phyloP scores from a whole-genome alignment of 2,329 filamentous ascomycete genomes.

The Aspergillus fijiensis region DNA sequence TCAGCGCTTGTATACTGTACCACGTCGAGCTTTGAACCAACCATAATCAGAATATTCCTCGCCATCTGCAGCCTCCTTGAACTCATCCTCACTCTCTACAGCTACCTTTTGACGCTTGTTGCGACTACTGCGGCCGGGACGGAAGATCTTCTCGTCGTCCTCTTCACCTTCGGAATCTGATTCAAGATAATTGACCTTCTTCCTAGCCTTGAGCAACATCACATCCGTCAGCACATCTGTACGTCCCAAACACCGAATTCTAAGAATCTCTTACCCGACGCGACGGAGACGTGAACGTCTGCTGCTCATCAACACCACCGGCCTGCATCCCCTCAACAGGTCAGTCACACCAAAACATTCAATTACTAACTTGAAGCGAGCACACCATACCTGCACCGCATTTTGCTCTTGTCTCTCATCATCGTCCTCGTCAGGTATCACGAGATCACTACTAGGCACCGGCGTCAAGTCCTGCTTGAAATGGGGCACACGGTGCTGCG shows the following conservation, averaged over 20 bases:
- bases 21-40: constrained; percentile 29
- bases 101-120: constrained; percentile 63
- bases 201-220: constrained; percentile 51
- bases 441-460: constrained; percentile 75
- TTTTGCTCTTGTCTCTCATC: constrained; percentile 48
- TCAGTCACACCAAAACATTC: constrained; percentile 24
- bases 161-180: constrained; percentile 70
- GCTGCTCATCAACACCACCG: neutral
- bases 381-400: constrained; percentile 35
- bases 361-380: constrained; percentile 37
- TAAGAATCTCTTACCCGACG: constrained; percentile 63
- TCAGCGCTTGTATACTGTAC: neutral
- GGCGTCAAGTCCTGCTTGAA: constrained; percentile 62
- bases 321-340: neutral
- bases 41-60: constrained; percentile 50
- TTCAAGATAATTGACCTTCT: constrained; percentile 73
- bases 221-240: neutral
- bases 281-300: constrained; percentile 67
- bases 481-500: constrained; percentile 32
- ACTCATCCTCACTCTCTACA: constrained; percentile 68
- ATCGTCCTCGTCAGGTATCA: constrained; percentile 60
- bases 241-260: no score
- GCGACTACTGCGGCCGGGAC: constrained; percentile 49
- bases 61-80: constrained; percentile 58
- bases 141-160: constrained; percentile 72